Conservation (phyloP, 176 grass and related monocot species). For the Aegilops speltoides region DNA sequence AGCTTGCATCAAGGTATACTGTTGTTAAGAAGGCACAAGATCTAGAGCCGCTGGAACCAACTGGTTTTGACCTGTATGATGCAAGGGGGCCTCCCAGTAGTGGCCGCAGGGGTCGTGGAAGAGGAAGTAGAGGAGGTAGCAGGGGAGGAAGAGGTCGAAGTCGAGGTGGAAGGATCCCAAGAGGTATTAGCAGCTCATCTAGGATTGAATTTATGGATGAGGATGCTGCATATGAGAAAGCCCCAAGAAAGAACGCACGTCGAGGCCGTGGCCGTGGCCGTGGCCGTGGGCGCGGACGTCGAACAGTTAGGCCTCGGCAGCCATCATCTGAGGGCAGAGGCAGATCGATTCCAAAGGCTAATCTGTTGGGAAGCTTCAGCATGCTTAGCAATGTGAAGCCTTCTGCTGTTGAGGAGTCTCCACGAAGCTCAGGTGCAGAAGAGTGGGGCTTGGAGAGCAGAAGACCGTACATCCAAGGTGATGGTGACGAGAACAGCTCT, state of each 20-base stretch:
- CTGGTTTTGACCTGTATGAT: conserved; percentile 54
- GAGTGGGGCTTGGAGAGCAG: conserved; percentile 63
- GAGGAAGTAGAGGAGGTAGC: conserved; percentile 68
- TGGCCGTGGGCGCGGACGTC: conserved; percentile 67
- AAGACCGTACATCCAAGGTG: conserved; percentile 50
- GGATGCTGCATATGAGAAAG: conserved; percentile 43
- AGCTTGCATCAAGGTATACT: conserved; percentile 72
- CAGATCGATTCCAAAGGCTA: conserved; percentile 70
- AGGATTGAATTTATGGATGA: conserved; percentile 42
- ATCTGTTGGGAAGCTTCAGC: conserved; percentile 86
- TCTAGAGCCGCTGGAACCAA: conserved; percentile 39
- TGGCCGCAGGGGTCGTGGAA: conserved; percentile 76
- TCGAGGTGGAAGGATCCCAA: conserved; percentile 75
- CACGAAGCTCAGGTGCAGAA: conserved; percentile 80
- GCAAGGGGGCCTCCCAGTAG: conserved; percentile 48
- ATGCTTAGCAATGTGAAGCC: conserved; percentile 61
- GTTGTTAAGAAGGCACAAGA: conserved; percentile 64
- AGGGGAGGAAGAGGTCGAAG: conserved; percentile 69
- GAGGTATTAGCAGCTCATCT: conserved; percentile 60
- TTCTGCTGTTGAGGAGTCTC: conserved; percentile 47
- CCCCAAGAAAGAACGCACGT: conserved; percentile 57
- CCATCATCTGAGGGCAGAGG: conserved; percentile 50
- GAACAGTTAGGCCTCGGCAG: conserved; percentile 79
- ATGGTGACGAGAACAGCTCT: conserved; percentile 56
- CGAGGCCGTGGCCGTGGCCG: conserved; percentile 63